These are phyloP conservation scores for Cladophialophora chaetospira DNA, from an alignment of 2,329 filamentous ascomycete species.

Conservation along the genomic window DNA sequence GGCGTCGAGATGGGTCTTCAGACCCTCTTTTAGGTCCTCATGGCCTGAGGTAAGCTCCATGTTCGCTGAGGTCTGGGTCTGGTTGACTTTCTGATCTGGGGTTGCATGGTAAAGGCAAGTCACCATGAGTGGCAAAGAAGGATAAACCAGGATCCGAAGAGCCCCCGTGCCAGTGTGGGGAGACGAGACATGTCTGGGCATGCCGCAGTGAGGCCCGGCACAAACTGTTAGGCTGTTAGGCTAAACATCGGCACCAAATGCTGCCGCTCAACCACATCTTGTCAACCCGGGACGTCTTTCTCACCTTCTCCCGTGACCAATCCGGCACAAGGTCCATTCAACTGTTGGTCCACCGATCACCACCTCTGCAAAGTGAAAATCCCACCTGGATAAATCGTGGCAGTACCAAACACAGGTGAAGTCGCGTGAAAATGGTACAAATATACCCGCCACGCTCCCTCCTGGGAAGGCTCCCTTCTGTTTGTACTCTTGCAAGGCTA, in stretches of 20 bases:
- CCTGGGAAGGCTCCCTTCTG: not conserved
- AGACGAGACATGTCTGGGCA: not conserved
- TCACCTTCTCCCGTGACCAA: too few relatives aligned
- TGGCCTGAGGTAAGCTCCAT: not conserved
- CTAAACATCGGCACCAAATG: constrained; percentile 22
- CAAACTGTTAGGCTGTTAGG: constrained; percentile 20
- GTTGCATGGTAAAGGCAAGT: not conserved
- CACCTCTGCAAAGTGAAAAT: constrained; percentile 1
- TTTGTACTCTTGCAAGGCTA: not conserved
- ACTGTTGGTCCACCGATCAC: constrained; percentile 2
- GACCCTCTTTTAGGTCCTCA: not conserved
- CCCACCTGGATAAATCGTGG: constrained; percentile 16
- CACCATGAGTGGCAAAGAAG: not conserved
- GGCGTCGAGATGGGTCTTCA: too few relatives aligned
- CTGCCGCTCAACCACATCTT: too few relatives aligned
- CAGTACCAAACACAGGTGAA: not conserved
- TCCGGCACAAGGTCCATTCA: constrained; percentile 16
- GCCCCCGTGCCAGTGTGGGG: constrained; percentile 19
- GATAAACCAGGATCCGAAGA: constrained; percentile 19
- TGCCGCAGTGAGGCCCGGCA: not conserved
- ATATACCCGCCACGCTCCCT: not conserved
- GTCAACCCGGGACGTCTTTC: too few relatives aligned
- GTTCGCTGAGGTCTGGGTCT: not conserved
- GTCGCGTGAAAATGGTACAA: not conserved
- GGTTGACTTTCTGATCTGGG: not conserved